These are phyloP conservation scores for Lentinula edodes DNA, from an alignment of 768 basidiomycete genomes.

Conservation along the genomic window DNA sequence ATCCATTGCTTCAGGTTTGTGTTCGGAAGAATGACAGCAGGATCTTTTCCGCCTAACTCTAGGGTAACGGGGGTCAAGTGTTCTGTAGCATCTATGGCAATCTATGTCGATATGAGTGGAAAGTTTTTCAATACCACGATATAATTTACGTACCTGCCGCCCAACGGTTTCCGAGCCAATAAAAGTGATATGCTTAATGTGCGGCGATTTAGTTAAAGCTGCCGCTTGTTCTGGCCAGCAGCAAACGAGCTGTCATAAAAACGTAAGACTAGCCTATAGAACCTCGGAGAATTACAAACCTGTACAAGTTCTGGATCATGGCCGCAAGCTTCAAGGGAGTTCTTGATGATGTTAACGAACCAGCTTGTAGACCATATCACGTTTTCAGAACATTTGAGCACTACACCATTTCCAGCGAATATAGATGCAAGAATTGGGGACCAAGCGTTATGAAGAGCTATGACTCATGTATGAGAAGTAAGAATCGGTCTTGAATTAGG, in stretches of 20 bases:
- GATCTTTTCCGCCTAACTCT: constrained; percentile 95
- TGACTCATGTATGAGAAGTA: background rate
- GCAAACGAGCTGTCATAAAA: constrained; percentile 54
- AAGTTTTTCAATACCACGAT: background rate
- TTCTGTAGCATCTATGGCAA: constrained; percentile 79
- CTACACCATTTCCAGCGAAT: constrained; percentile 85
- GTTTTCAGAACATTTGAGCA: constrained; percentile 89
- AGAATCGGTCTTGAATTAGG: background rate
- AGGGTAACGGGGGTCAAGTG: constrained; percentile 89
- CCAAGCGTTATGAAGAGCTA: constrained; percentile 91
- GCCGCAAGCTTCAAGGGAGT: constrained; percentile 76
- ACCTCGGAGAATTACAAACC: constrained; percentile 27
- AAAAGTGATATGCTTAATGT: constrained; percentile 92
- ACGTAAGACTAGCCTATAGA: background rate
- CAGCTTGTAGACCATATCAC: constrained; percentile 88
- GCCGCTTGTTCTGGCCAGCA: constrained; percentile 88
- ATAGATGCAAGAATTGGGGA: constrained; percentile 89
- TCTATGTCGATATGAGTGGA: constrained; percentile 29
- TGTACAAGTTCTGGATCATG: constrained; percentile 86
- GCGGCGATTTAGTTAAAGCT: constrained; percentile 68
- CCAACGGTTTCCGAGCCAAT: constrained; percentile 81
- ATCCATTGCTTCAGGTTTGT: constrained; percentile 80
- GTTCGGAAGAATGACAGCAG: constrained; percentile 80
- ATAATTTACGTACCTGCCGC: constrained; percentile 43
- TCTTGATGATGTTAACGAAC: constrained; percentile 76